Percentiles rank a stretch among this genome's conserved stretches.
Conservation (phyloP, 73 alveolate genomes). For the Urostyla sp. region DNA sequence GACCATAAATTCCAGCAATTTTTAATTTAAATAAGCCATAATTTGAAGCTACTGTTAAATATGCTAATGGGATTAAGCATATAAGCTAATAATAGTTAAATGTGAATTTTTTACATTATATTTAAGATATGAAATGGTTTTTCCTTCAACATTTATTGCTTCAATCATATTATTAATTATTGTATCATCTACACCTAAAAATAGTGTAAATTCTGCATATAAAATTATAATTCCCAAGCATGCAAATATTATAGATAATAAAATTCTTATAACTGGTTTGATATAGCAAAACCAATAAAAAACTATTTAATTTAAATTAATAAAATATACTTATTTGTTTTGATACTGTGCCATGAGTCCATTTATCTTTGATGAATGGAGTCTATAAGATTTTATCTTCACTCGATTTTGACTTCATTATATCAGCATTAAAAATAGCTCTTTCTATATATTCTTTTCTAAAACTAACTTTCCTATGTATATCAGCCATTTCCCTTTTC, state of each 20-base stretch:
- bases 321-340: background rate
- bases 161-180: constrained; percentile 22
- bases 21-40: constrained; percentile 25
- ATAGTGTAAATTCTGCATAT: constrained; percentile 43
- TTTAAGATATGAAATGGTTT: background rate
- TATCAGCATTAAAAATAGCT: constrained; percentile 25
- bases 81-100: background rate
- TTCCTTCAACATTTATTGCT: constrained; percentile 10
- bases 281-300: constrained; percentile 18
- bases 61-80: constrained; percentile 24
- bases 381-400: constrained; percentile 6
- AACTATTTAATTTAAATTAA: constrained; percentile 1
- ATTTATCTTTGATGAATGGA: background rate
- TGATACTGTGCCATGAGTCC: background rate
- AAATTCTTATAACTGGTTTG: constrained; percentile 1
- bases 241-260: background rate
- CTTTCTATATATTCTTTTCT: constrained; percentile 34
- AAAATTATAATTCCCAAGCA: background rate
- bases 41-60: constrained; percentile 22
- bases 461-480: constrained; percentile 4
- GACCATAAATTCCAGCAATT: constrained; percentile 19
- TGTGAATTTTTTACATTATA: constrained; percentile 14
- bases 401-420: background rate
- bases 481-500: constrained; percentile 6
- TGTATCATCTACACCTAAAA: constrained; percentile 29